Evolutionary conservation across 2,329 filamentous ascomycete genomes (phyloP).

Genomic region (Diplodia scrobiculata): DNA sequence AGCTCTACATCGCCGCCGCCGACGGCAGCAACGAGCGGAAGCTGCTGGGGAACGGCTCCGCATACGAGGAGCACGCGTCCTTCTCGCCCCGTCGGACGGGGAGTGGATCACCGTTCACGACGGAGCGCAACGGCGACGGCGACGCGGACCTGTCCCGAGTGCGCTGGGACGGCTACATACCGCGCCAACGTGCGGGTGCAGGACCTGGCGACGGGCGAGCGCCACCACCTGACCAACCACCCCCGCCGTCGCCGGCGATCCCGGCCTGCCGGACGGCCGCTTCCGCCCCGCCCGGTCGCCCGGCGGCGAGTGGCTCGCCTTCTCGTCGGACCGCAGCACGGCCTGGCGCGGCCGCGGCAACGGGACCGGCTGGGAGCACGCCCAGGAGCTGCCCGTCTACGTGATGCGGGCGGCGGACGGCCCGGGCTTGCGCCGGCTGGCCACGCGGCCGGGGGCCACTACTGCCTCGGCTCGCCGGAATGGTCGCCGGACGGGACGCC

Average conservation of each 20-base stretch:
- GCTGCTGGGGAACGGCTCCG: slow-evolving; percentile 36
- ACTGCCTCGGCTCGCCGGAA: slow-evolving; percentile 46
- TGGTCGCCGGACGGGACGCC: slow-evolving; percentile 36
- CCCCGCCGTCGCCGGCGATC: slow-evolving; percentile 32
- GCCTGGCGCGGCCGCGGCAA: slow-evolving; percentile 48
- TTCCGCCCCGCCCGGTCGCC: slow-evolving; percentile 49
- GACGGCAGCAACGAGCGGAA: slow-evolving; percentile 46
- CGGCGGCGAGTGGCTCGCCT: slow-evolving; percentile 48
- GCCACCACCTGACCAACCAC: slow-evolving; percentile 46
- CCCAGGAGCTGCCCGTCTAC: slow-evolving; percentile 48
- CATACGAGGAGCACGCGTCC: slow-evolving; percentile 42
- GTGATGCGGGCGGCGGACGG: slow-evolving; percentile 43
- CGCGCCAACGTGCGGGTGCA: slow-evolving; percentile 48
- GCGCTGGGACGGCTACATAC: too few relatives aligned
- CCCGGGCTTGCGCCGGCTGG: slow-evolving; percentile 43
- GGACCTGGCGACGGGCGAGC: slow-evolving; percentile 42
- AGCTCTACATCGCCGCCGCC: slow-evolving; percentile 42
- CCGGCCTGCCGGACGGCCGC: slow-evolving; percentile 40
- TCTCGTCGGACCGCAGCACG: slow-evolving; percentile 49
- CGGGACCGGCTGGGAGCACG: slow-evolving; percentile 48
- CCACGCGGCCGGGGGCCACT: slow-evolving; percentile 40
- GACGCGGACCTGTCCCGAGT: slow-evolving; percentile 49
- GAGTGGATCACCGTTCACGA: slow-evolving; percentile 48
- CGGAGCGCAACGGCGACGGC: slow-evolving; percentile 47
- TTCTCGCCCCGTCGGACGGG: slow-evolving; percentile 47